Base-by-base conservation (phyloP, 441 rosid species). In the Bruguiera hainesii region DNA sequence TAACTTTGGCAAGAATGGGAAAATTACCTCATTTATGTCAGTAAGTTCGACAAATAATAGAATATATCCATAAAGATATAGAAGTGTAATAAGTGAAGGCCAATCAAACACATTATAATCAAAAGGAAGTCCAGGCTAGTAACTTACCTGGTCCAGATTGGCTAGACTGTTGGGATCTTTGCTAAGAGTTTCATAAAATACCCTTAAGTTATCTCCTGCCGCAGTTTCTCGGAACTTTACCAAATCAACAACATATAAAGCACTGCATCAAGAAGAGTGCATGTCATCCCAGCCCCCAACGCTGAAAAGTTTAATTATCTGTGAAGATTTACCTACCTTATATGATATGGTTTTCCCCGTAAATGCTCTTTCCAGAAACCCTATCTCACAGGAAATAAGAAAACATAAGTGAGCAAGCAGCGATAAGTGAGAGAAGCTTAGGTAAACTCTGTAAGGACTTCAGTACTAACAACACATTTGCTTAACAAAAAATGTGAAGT, bases 341-440 rank as follows among this genome's bases (percentile, higher is more conserved):
- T 96, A 82, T 96, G 98, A 77, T 96, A 96, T 65, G 98, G 87
- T 75, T 65, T 89, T 61, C 97, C 94, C 39, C 89, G 88, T 66
- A 96, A 80, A 84, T 93, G 99, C 61, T 96, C 99, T 85, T 73
- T 96, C 99, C 97, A 96, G 79, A 96, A 96, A 77, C 99, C 98
- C 99, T 96, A 76, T 60, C 57, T 58, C 65, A 67, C 56, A 49
- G 30, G 67, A 69, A 49, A 71, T 1, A 61, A 57, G 23, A 67
- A 52, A 75, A 37, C 48, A 70, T 46, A 61, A 49, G 49, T 68
- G 39, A 75, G 73, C 39, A 79, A 57, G 35, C 52, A 39, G 46
- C 64, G 57, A 55, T 16, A 26, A 20, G 20, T 3, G 28, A 53
- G 11, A 10, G 28, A 53, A 53, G 6, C 7, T 51, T 33, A 42